Percentiles rank a stretch among this genome's conserved stretches.
These are phyloP conservation scores for Canavalia ensiformis DNA, from an alignment of 306 rosid species.

Conservation along the genomic window DNA sequence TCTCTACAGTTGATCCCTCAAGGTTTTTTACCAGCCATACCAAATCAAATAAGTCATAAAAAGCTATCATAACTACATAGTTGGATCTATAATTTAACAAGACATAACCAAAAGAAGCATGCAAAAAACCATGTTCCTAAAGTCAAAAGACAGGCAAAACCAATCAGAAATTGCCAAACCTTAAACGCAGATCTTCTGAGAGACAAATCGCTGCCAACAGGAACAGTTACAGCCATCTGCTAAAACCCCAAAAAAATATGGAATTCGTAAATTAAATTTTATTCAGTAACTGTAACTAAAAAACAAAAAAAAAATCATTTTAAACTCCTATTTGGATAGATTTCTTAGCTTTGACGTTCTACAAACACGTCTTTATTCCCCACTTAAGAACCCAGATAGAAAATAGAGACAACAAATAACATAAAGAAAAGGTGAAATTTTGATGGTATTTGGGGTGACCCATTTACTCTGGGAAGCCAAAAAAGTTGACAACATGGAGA, in stretches of 20 bases:
- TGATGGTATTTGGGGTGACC: conserved; percentile 32
- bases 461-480: neutral
- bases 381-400: conserved; percentile 13
- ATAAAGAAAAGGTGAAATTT: conserved; percentile 35
- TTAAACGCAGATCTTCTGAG: conserved; percentile 59
- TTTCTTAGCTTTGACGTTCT: conserved; percentile 9
- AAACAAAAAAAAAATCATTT: neutral
- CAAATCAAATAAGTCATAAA: conserved; percentile 14
- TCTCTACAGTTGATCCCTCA: conserved; percentile 22
- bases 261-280: conserved; percentile 21
- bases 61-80: neutral
- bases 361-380: neutral
- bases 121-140: neutral
- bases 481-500: conserved; percentile 29
- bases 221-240: conserved; percentile 57
- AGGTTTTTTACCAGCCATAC: conserved; percentile 13
- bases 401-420: neutral
- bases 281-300: neutral
- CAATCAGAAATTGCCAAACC: conserved; percentile 47
- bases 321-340: neutral
- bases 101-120: conserved; percentile 9
- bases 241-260: conserved; percentile 18
- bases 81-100: conserved; percentile 4
- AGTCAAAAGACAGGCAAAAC: conserved; percentile 30
- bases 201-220: conserved; percentile 57